A percentile compares a stretch with the other conserved stretches of the same genome.
Evolutionary conservation across 164 flowering plant genomes (phyloP).

Genomic region (Sedum album): DNA sequence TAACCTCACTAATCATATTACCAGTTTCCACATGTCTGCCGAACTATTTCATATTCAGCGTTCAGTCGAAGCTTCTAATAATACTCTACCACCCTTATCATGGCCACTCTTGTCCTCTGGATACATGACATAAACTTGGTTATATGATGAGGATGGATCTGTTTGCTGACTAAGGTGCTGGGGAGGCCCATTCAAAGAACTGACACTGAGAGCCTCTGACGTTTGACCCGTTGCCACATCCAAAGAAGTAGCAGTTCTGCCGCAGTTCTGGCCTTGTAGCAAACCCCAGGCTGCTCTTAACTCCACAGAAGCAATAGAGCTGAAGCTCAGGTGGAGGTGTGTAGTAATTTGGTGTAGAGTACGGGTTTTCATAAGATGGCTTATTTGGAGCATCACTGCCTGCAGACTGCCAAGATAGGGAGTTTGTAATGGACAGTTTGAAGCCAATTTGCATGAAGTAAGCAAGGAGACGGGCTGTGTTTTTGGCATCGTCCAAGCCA

Average conservation of each 20-base stretch:
- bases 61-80: not conserved
- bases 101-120: not conserved
- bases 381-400: conserved; percentile 34
- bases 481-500: conserved; percentile 94
- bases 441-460: conserved; percentile 62
- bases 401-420: conserved; percentile 42
- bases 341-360: conserved; percentile 15
- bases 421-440: conserved; percentile 72
- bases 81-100: not conserved
- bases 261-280: conserved; percentile 64
- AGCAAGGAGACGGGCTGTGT: conserved; percentile 83
- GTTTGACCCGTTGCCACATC: conserved; percentile 89
- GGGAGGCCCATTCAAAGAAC: conserved; percentile 68
- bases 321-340: conserved; percentile 28
- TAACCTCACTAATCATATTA: not conserved
- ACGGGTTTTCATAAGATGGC: conserved; percentile 22
- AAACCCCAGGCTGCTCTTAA: conserved; percentile 47
- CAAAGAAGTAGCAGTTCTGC: conserved; percentile 67
- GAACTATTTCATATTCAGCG: not conserved
- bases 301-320: conserved; percentile 70
- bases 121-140: not conserved
- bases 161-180: not conserved
- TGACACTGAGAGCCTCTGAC: conserved; percentile 63
- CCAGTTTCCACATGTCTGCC: not conserved
- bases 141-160: not conserved